Conservation (phyloP, 2,329 filamentous ascomycete species). For the Cercospora nicotianae region DNA sequence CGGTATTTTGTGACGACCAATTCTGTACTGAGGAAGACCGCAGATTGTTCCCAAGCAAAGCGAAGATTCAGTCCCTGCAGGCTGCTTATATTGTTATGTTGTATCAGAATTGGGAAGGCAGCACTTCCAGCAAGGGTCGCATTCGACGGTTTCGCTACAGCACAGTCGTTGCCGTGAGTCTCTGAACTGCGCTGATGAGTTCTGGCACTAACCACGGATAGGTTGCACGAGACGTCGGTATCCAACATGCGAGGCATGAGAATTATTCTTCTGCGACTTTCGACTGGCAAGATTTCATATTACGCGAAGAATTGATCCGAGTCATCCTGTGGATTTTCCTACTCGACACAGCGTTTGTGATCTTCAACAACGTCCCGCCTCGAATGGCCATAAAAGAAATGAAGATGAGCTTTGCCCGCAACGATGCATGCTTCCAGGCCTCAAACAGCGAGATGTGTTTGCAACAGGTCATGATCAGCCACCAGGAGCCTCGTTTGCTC, state of each 20-base stretch:
- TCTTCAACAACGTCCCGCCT: slow-evolving; percentile 16
- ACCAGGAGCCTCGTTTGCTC: background rate
- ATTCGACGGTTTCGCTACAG: slow-evolving; percentile 12
- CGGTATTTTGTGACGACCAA: slow-evolving; percentile 13
- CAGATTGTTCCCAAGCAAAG: slow-evolving; percentile 1
- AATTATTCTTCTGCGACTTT: background rate
- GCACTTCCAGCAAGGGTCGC: slow-evolving; percentile 7
- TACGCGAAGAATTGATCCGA: slow-evolving; percentile 15
- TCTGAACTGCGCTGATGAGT: background rate
- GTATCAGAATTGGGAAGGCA: slow-evolving; percentile 16
- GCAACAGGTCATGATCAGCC: background rate
- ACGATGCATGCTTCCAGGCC: slow-evolving; percentile 12
- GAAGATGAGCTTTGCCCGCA: slow-evolving; percentile 20
- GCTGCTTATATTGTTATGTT: slow-evolving; percentile 13
- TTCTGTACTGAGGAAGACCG: slow-evolving; percentile 5
- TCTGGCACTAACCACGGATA: background rate
- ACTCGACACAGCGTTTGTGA: slow-evolving; percentile 14
- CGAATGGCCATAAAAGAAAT: slow-evolving; percentile 18
- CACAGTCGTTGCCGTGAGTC: slow-evolving; percentile 13
- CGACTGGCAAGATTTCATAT: slow-evolving; percentile 6
- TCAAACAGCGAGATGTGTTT: slow-evolving; percentile 1
- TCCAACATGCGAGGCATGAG: background rate
- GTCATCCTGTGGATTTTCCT: slow-evolving; percentile 11
- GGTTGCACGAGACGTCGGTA: background rate
- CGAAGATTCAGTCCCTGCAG: slow-evolving; percentile 9